Evolutionary conservation across 306 rosid genomes (phyloP).

Genomic region (Coriaria nepalensis): DNA sequence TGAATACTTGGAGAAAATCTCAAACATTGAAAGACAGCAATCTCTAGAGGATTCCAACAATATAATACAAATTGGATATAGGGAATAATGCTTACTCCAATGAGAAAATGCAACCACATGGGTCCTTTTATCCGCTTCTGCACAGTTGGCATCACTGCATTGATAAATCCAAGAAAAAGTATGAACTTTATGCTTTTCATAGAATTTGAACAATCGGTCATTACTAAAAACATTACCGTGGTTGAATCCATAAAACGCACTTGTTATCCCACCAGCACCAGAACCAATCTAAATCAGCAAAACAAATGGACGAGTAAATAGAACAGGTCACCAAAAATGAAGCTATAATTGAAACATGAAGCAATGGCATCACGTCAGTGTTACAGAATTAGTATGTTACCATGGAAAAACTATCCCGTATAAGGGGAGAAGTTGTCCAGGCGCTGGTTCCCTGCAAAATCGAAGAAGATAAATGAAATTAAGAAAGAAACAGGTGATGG

Average conservation of each 20-base stretch:
- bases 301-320: background rate
- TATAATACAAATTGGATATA: background rate
- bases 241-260: slow-evolving; percentile 95
- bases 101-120: slow-evolving; percentile 85
- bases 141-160: slow-evolving; percentile 82
- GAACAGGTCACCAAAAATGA: background rate
- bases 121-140: slow-evolving; percentile 62
- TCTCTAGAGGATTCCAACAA: background rate
- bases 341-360: too few relatives aligned
- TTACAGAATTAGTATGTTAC: slow-evolving; percentile 10
- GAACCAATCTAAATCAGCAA: slow-evolving; percentile 60
- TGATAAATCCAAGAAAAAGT: slow-evolving; percentile 11
- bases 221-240: slow-evolving; percentile 29
- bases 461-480: too few relatives aligned
- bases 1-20: too few relatives aligned
- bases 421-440: slow-evolving; percentile 58
- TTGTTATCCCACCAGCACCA: slow-evolving; percentile 80
- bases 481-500: too few relatives aligned
- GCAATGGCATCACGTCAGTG: too few relatives aligned
- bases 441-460: slow-evolving; percentile 51
- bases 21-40: too few relatives aligned
- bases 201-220: too few relatives aligned
- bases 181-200: too few relatives aligned
- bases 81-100: slow-evolving; percentile 55
- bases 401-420: slow-evolving; percentile 89